Conservation (phyloP, 1,284 basidiomycete genomes). For the Laetiporus sulphureus region DNA sequence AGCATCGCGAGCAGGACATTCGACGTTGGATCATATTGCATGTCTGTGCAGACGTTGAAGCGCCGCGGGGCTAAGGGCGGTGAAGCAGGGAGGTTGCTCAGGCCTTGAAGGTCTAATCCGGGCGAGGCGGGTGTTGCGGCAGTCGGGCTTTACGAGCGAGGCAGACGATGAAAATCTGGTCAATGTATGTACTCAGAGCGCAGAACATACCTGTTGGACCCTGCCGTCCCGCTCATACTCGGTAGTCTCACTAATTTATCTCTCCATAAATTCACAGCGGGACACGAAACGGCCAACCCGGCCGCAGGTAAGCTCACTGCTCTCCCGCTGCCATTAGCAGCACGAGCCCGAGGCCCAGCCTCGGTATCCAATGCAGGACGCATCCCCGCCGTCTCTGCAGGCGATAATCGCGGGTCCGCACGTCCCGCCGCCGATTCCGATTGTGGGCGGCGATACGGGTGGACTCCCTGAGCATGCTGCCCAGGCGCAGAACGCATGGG, state of each 20-base stretch:
- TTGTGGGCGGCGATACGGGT: conserved; percentile 24
- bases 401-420: conserved; percentile 9
- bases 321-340: conserved; percentile 7
- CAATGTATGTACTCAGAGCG: not conserved
- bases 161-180: not conserved
- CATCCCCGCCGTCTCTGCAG: conserved; percentile 15
- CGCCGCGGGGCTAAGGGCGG: conserved; percentile 9
- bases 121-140: conserved; percentile 1
- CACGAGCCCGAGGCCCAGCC: not conserved
- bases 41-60: conserved; percentile 42
- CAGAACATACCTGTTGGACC: conserved; percentile 4
- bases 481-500: conserved; percentile 16
- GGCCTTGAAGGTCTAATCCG: not conserved
- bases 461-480: conserved; percentile 18
- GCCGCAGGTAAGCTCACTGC: conserved; percentile 6
- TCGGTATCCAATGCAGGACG: not conserved
- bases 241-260: conserved; percentile 11
- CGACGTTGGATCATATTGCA: conserved; percentile 41
- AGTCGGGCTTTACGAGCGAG: not conserved
- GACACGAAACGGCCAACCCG: conserved; percentile 17
- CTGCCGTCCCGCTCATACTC: too few relatives aligned
- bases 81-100: not conserved
- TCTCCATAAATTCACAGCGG: conserved; percentile 16
- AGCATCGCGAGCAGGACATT: conserved; percentile 47
- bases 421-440: conserved; percentile 15